Evolutionary conservation across 768 basidiomycete genomes (phyloP).

Genomic region (Antrodiella citrinella): DNA sequence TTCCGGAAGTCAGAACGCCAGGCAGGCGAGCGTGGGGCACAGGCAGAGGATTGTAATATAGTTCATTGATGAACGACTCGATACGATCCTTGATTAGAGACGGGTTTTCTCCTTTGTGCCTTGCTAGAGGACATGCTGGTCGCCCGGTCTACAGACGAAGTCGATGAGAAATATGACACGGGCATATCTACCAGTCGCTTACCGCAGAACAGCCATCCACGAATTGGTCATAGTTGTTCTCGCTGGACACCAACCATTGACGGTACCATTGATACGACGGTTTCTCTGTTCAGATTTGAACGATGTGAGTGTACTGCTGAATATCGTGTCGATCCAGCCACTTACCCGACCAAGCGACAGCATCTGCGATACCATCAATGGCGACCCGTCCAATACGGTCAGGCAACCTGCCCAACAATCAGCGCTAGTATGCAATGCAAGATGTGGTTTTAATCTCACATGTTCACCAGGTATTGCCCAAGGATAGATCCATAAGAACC

Average conservation of each 20-base stretch:
- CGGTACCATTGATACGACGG: constrained; percentile 16
- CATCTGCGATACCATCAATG: constrained; percentile 26
- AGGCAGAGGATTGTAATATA: constrained; percentile 20
- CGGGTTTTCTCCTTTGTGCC: not conserved
- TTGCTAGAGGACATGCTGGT: not conserved
- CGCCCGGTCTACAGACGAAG: not conserved
- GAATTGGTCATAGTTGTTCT: constrained; percentile 19
- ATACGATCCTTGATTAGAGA: constrained; percentile 8
- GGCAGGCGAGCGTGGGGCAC: constrained; percentile 18
- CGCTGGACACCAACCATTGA: constrained; percentile 18
- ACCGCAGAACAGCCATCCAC: constrained; percentile 21
- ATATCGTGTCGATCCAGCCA: no score
- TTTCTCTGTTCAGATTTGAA: no score
- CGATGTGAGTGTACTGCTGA: no score
- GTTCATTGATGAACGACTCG: constrained; percentile 15
- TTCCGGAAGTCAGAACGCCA: constrained; percentile 21
- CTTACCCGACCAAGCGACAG: constrained; percentile 20
- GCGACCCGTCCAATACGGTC: constrained; percentile 22
- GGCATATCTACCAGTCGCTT: not conserved
- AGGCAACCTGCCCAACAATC: constrained; percentile 18
- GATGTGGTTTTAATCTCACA: constrained; percentile 12
- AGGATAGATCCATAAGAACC: constrained; percentile 25
- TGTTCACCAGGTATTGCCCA: constrained; percentile 26
- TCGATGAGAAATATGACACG: not conserved
- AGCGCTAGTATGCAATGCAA: not conserved